Evolutionary conservation across 2,329 filamentous ascomycete genomes (phyloP).

Genomic region (Emmonsia crescens): DNA sequence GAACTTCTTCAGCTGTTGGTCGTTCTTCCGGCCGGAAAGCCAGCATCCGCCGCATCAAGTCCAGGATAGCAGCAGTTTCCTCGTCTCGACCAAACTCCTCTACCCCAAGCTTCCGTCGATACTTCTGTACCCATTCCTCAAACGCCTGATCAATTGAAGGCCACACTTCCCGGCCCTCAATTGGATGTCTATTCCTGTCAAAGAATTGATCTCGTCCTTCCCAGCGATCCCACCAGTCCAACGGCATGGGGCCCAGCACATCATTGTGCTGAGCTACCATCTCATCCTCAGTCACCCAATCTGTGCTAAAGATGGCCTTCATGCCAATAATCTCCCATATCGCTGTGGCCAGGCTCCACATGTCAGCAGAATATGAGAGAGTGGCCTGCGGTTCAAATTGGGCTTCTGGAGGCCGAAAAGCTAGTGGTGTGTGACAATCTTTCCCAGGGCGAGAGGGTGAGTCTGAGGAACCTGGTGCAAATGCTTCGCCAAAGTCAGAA

Average conservation of each 20-base stretch:
- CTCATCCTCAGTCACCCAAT: slow-evolving; percentile 6
- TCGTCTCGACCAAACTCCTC: slow-evolving; percentile 5
- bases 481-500: slow-evolving; percentile 24
- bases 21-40: slow-evolving; percentile 2
- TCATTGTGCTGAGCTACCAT: slow-evolving; percentile 11
- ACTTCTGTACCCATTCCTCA: slow-evolving; percentile 13
- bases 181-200: slow-evolving; percentile 5
- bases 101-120: slow-evolving; percentile 9
- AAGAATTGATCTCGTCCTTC: slow-evolving; percentile 9
- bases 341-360: slow-evolving; percentile 19
- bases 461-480: slow-evolving; percentile 16
- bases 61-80: slow-evolving; percentile 4
- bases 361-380: slow-evolving; percentile 18
- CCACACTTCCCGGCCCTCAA: slow-evolving; percentile 11
- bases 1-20: slow-evolving; percentile 4
- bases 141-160: slow-evolving; percentile 13
- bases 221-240: slow-evolving; percentile 15
- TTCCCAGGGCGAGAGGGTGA: slow-evolving; percentile 14
- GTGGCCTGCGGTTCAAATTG: slow-evolving; percentile 14
- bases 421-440: slow-evolving; percentile 16
- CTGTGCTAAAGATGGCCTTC: slow-evolving; percentile 14
- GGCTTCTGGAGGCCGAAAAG: slow-evolving; percentile 17
- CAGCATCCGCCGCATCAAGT: slow-evolving; percentile 6
- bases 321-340: slow-evolving; percentile 23
- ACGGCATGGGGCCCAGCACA: slow-evolving; percentile 14